A percentile compares a stretch with the other conserved stretches of the same genome.
phyloP scores from a whole-genome alignment of 768 basidiomycete species.

The Panaeolus cyanescens region DNA sequence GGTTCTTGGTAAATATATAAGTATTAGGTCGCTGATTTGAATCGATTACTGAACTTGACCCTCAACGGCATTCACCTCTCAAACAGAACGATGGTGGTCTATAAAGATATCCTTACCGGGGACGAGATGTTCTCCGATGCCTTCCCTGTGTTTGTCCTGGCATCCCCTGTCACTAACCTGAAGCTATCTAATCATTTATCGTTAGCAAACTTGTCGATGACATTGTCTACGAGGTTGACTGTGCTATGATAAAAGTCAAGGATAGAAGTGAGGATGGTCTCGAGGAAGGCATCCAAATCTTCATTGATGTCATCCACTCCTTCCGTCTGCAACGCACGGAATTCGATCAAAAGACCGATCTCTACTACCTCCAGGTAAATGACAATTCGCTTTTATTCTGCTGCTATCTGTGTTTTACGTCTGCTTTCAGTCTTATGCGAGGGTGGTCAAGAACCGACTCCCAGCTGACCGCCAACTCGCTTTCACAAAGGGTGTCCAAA shows the following conservation, averaged over 20 bases:
- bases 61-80: slow-evolving; percentile 22
- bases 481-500: slow-evolving; percentile 81
- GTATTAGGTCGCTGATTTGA: slow-evolving; percentile 40
- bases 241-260: slow-evolving; percentile 67
- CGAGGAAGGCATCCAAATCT: slow-evolving; percentile 72
- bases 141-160: slow-evolving; percentile 69
- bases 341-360: slow-evolving; percentile 92
- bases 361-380: slow-evolving; percentile 78
- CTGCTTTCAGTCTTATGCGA: slow-evolving; percentile 83
- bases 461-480: slow-evolving; percentile 47
- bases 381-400: not conserved
- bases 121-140: slow-evolving; percentile 97
- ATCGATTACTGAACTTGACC: slow-evolving; percentile 9
- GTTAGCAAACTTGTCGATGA: slow-evolving; percentile 75
- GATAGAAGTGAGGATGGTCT: slow-evolving; percentile 78
- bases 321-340: slow-evolving; percentile 82
- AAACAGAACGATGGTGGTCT: slow-evolving; percentile 66
- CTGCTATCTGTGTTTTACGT: not conserved
- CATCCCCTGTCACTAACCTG: not conserved
- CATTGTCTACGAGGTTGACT: slow-evolving; percentile 88
- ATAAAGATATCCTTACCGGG: slow-evolving; percentile 65
- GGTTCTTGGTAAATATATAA: too few species aligned
- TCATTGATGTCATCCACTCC: slow-evolving; percentile 91
- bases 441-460: slow-evolving; percentile 76
- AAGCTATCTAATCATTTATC: slow-evolving; percentile 8